Conservation (phyloP, 2,329 filamentous ascomycete species). For the Talaromyces sp. region DNA sequence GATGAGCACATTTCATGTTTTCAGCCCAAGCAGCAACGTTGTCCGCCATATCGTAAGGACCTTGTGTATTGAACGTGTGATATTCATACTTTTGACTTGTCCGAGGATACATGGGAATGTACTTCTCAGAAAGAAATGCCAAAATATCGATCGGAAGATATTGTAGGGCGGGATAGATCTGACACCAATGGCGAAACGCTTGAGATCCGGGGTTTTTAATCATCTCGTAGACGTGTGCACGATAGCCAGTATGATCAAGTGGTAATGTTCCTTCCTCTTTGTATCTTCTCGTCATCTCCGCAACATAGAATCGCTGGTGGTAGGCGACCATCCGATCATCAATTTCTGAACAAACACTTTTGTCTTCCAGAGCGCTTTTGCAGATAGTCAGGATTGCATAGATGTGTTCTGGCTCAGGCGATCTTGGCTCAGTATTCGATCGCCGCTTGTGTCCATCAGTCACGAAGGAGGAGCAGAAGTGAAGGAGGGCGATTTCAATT, state of each 20-base stretch:
- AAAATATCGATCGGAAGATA: constrained; percentile 27
- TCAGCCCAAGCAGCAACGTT: constrained; percentile 21
- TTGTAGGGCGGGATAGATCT: constrained; percentile 26
- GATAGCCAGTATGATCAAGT: constrained; percentile 12
- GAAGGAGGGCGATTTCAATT: constrained; percentile 33
- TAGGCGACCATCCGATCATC: constrained; percentile 24
- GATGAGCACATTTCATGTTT: constrained; percentile 27
- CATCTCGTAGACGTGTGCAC: constrained; percentile 19
- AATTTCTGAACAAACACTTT: constrained; percentile 23
- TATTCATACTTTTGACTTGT: background rate
- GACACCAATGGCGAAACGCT: constrained; percentile 29
- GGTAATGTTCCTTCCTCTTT: constrained; percentile 14
- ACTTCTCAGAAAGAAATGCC: constrained; percentile 32
- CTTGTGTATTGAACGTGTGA: constrained; percentile 18
- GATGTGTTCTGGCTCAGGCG: constrained; percentile 33
- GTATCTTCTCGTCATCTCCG: constrained; percentile 18
- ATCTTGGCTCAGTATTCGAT: constrained; percentile 18
- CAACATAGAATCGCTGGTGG: constrained; percentile 28
- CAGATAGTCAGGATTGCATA: constrained; percentile 30
- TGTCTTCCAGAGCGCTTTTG: constrained; percentile 29
- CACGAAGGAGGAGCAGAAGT: constrained; percentile 31
- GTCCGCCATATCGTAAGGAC: constrained; percentile 12
- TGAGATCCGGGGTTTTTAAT: constrained; percentile 20
- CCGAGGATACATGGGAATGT: constrained; percentile 23
- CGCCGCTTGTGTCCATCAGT: constrained; percentile 20